Conservation (phyloP, 1,284 basidiomycete genomes). For the Apiotrichum veenhuisii region DNA sequence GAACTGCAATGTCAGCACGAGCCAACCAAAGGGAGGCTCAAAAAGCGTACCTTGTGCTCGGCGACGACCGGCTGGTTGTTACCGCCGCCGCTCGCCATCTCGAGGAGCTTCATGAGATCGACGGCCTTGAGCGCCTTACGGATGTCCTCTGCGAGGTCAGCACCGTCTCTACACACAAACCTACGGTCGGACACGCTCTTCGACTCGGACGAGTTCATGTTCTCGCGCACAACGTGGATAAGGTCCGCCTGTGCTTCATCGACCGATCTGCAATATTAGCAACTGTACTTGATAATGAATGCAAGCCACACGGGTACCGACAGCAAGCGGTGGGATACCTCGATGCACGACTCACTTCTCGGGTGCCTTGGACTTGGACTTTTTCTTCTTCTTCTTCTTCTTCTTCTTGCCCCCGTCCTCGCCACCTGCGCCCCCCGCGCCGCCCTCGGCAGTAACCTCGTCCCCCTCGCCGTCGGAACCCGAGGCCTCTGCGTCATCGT, state of each 20-base stretch:
- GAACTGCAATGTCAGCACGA: constrained; percentile 58
- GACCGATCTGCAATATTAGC: constrained; percentile 45
- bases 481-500: constrained; percentile 13
- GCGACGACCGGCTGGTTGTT: constrained; percentile 69
- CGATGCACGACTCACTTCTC: constrained; percentile 27
- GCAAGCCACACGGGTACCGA: background rate
- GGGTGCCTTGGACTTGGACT: constrained; percentile 44
- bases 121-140: constrained; percentile 47
- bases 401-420: constrained; percentile 22
- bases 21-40: background rate
- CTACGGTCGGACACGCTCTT: background rate
- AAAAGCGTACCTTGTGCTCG: constrained; percentile 71
- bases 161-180: background rate
- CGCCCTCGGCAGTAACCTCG: constrained; percentile 17
- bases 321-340: too few relatives aligned
- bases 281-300: constrained; percentile 9
- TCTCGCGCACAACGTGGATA: constrained; percentile 13
- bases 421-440: constrained; percentile 21
- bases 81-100: constrained; percentile 43
- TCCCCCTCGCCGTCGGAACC: constrained; percentile 12
- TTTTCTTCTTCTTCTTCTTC: constrained; percentile 29
- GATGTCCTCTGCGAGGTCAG: constrained; percentile 36
- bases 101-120: constrained; percentile 50
- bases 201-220: constrained; percentile 9
- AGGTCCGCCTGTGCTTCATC: constrained; percentile 23